These are phyloP conservation scores for Paraphaeosphaeria sporulosa DNA, from an alignment of 2,329 filamentous ascomycete species.

Conservation along the genomic window DNA sequence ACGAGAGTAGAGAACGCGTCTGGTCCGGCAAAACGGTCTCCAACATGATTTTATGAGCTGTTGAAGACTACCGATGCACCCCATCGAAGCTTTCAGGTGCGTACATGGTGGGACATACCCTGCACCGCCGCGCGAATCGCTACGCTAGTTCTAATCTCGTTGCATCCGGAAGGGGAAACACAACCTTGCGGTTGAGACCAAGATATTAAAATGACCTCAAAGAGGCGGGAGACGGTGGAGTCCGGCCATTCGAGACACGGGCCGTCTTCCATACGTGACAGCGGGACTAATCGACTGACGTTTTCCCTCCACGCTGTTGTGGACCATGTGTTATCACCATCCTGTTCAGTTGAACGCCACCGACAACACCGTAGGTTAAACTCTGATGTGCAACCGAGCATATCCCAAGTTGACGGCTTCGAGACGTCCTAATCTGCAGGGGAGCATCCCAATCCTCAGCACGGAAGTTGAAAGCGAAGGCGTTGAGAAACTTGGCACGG, in stretches of 20 bases:
- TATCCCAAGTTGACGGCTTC: conserved; percentile 3
- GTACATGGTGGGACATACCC: conserved; percentile 22
- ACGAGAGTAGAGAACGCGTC: conserved; percentile 15
- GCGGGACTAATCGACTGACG: conserved; percentile 7
- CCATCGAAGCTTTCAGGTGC: conserved; percentile 21
- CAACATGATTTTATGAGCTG: conserved; percentile 19
- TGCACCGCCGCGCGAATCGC: conserved; percentile 16
- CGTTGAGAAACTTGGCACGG: conserved; percentile 14
- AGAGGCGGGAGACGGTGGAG: conserved; percentile 13
- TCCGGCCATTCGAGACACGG: conserved; percentile 15
- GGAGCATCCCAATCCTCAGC: conserved; percentile 11
- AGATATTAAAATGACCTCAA: conserved; percentile 13
- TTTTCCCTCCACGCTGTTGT: neutral
- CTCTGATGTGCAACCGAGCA: neutral
- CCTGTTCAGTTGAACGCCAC: conserved; percentile 12
- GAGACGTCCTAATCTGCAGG: conserved; percentile 12
- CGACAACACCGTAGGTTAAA: neutral
- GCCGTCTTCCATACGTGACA: conserved; percentile 2
- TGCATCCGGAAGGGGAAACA: conserved; percentile 14
- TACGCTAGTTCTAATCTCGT: conserved; percentile 13
- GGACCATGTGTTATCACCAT: conserved; percentile 13
- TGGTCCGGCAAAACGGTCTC: conserved; percentile 9
- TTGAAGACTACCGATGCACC: conserved; percentile 15
- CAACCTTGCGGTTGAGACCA: conserved; percentile 14
- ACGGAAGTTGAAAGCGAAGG: conserved; percentile 11